Evolutionary conservation across 176 grass and related monocot genomes (phyloP).

Genomic region (Carex pumila): DNA sequence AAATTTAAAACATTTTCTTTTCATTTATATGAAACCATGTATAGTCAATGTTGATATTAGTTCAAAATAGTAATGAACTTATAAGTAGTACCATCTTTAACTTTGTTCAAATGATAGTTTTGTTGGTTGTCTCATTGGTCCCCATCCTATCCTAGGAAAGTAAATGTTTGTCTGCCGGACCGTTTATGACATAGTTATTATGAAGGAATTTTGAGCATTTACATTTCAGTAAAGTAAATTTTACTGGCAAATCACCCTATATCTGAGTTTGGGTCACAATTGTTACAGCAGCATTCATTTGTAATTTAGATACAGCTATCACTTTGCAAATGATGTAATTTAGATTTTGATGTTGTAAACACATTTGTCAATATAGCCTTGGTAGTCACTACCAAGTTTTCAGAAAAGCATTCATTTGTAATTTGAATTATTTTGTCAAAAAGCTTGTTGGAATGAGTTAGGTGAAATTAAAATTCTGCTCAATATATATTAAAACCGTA

Average conservation of each 20-base stretch:
- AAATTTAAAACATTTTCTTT: neutral
- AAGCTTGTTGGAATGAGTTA: neutral
- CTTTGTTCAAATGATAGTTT: neutral
- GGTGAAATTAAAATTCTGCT: neutral
- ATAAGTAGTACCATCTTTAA: neutral
- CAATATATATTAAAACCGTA: neutral
- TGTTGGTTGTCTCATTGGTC: neutral
- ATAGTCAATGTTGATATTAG: neutral
- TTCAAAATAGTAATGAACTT: neutral
- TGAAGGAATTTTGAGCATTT: neutral
- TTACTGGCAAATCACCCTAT: neutral
- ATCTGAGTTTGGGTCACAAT: neutral
- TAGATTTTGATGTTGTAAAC: too few species aligned
- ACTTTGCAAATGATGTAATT: too few species aligned
- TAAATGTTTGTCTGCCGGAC: neutral
- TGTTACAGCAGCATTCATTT: neutral
- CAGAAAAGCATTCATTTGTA: neutral
- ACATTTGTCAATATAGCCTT: too few species aligned
- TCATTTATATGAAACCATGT: neutral
- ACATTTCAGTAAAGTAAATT: neutral
- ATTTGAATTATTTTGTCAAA: neutral
- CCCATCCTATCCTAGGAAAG: neutral
- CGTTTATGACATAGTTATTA: neutral
- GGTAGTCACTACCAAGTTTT: too few species aligned
- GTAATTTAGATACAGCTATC: neutral